Evolutionary conservation across 768 basidiomycete species (phyloP).

Genomic region (Termitomyces titanicus): DNA sequence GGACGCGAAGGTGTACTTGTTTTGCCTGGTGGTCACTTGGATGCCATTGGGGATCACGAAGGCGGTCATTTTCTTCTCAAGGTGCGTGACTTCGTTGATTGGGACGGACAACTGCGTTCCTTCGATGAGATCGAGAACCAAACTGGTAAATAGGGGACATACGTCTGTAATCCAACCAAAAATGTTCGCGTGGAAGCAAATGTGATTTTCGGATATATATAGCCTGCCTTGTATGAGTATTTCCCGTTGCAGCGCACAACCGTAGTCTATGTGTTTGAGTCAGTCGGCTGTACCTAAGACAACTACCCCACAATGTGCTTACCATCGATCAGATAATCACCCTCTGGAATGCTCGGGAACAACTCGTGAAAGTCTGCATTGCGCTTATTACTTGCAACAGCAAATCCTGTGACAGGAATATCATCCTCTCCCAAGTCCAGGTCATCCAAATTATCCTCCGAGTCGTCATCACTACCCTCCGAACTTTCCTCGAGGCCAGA

Average conservation of each 20-base stretch:
- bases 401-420: constrained; percentile 93
- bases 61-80: constrained; percentile 98
- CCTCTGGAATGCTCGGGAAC: constrained; percentile 86
- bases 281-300: not conserved
- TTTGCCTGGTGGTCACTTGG: constrained; percentile 76
- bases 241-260: constrained; percentile 94
- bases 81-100: constrained; percentile 77
- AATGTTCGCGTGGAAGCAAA: constrained; percentile 99
- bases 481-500: constrained; percentile 35
- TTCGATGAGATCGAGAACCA: constrained; percentile 18
- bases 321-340: constrained; percentile 99
- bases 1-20: constrained; percentile 92
- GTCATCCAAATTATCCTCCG: constrained; percentile 35
- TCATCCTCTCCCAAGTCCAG: constrained; percentile 62
- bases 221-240: constrained; percentile 94
- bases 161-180: constrained; percentile 99
- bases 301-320: constrained; percentile 19
- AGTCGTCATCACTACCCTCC: constrained; percentile 27
- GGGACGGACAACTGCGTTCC: constrained; percentile 73
- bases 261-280: constrained; percentile 70
- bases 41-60: constrained; percentile 98
- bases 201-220: constrained; percentile 97
- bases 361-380: constrained; percentile 96
- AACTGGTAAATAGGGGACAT: constrained; percentile 25
- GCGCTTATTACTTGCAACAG: constrained; percentile 91